Percentiles rank a stretch among this genome's conserved stretches.
phyloP scores from a whole-genome alignment of 139 green algal genomes.

The Coccomyxa sp. region DNA sequence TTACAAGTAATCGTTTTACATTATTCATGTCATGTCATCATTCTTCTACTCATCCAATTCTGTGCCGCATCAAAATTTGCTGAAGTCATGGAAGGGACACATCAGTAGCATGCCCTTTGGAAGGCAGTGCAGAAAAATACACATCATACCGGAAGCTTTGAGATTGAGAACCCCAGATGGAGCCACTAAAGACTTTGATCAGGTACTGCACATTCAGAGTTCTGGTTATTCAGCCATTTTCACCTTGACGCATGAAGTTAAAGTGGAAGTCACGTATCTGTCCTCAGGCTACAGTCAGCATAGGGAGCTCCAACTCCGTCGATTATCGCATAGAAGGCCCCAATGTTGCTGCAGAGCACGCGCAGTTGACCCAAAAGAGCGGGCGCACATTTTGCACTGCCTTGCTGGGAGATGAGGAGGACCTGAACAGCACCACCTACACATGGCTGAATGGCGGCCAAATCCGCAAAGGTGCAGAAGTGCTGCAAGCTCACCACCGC shows the following conservation, averaged over 20 bases:
- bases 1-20: not conserved
- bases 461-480: slow-evolving; percentile 15
- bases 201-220: not conserved
- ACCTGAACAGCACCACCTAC: slow-evolving; percentile 18
- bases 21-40: not conserved
- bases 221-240: not conserved
- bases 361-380: slow-evolving; percentile 14
- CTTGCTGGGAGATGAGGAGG: slow-evolving; percentile 15
- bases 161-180: not conserved
- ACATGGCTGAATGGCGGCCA: slow-evolving; percentile 30
- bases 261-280: not conserved
- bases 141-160: not conserved
- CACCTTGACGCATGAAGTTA: not conserved
- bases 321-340: not conserved
- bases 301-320: not conserved
- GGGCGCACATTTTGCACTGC: slow-evolving; percentile 30
- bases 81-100: not conserved
- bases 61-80: not conserved
- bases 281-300: not conserved
- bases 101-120: not conserved
- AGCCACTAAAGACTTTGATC: not conserved
- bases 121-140: not conserved
- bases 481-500: not conserved
- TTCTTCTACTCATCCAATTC: not conserved
- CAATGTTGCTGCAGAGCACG: slow-evolving; percentile 14